A percentile compares a stretch with the other conserved stretches of the same genome.
Conservation (phyloP, 257 asterid species). For the Salvia hispanica region DNA sequence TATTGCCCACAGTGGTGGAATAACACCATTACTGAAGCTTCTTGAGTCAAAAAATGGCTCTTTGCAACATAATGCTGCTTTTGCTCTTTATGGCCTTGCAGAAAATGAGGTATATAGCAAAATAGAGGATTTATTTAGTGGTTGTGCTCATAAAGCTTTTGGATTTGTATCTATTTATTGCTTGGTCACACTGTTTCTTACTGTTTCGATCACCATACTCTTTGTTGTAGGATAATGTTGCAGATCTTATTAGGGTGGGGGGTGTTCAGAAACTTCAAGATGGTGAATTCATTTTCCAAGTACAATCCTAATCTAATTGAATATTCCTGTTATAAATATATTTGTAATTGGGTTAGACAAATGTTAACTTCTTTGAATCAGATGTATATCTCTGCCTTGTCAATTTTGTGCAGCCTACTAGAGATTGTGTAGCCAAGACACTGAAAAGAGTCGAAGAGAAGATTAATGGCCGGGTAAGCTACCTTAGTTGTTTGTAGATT, state of each 20-base stretch:
- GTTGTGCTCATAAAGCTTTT: constrained; percentile 3
- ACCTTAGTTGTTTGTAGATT: constrained; percentile 17
- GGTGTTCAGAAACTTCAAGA: constrained; percentile 98
- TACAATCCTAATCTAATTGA: constrained; percentile 33
- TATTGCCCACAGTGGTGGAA: constrained; percentile 92
- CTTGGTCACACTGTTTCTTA: constrained; percentile 16
- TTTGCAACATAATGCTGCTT: constrained; percentile 98
- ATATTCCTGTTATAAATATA: background rate
- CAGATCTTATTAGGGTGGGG: constrained; percentile 85
- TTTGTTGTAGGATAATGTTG: constrained; percentile 81
- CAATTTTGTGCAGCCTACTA: constrained; percentile 80
- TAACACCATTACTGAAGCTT: constrained; percentile 78
- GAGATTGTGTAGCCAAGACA: constrained; percentile 97
- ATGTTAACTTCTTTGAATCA: background rate
- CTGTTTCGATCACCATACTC: constrained; percentile 5
- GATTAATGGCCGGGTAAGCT: constrained; percentile 94
- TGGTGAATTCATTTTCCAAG: constrained; percentile 96
- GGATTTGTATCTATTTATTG: background rate
- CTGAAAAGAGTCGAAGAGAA: constrained; percentile 96
- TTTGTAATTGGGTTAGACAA: constrained; percentile 14
- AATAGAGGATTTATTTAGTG: constrained; percentile 17
- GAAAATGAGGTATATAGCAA: constrained; percentile 77
- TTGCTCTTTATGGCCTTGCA: constrained; percentile 98
- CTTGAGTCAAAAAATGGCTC: constrained; percentile 95
- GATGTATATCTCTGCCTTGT: constrained; percentile 10